These are phyloP conservation scores for Linnemannia schmuckeri DNA, from an alignment of 192 early-diverging fungal species.

Conservation along the genomic window DNA sequence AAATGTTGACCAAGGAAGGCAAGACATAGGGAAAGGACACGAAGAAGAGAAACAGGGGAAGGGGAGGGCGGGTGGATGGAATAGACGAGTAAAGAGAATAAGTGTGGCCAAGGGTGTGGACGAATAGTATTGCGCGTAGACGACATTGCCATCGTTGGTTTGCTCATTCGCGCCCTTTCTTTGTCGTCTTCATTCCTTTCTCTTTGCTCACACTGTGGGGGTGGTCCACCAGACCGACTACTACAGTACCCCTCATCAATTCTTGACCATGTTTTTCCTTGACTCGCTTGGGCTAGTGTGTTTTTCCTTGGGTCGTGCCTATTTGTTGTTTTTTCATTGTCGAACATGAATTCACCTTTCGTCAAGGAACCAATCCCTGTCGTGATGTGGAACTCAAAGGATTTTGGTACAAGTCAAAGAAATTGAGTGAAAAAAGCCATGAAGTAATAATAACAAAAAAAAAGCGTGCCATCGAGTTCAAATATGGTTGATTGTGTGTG, in stretches of 20 bases:
- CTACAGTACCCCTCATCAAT: neutral
- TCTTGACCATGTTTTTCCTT: neutral
- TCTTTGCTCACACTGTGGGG: neutral
- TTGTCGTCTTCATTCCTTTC: no score
- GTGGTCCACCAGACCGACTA: neutral
- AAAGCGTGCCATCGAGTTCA: neutral
- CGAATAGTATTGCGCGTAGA: slow-evolving; percentile 9
- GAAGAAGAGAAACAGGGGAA: no score
- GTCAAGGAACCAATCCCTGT: neutral
- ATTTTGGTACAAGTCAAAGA: neutral
- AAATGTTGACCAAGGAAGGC: no score
- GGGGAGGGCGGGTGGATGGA: no score
- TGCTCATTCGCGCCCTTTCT: slow-evolving; percentile 3
- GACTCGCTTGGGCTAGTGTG: neutral
- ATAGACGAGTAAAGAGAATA: neutral
- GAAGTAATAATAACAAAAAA: no score
- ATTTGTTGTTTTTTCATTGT: neutral
- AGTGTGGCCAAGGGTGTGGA: neutral
- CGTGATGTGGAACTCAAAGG: neutral
- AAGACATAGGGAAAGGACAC: no score
- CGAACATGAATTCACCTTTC: neutral
- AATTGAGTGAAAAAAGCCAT: neutral
- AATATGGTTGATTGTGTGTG: neutral
- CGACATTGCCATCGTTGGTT: slow-evolving; percentile 3
- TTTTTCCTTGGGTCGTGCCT: neutral